Conservation (phyloP, 345 rosid genomes). For the Heritiera fomes region DNA sequence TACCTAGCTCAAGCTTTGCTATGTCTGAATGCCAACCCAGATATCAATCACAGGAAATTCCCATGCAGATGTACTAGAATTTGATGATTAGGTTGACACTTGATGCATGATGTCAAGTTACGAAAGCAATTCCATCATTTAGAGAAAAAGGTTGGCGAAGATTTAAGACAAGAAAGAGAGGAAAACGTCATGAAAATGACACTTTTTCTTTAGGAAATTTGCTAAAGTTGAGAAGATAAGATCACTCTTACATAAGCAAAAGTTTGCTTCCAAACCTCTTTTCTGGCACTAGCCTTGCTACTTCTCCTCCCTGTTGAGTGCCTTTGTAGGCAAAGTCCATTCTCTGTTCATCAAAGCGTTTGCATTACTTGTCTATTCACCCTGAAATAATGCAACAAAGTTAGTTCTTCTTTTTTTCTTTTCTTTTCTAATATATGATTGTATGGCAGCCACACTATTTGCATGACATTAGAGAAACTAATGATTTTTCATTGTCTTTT, state of each 20-base stretch:
- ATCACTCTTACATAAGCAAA: constrained; percentile 3
- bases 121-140: background rate
- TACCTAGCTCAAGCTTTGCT: background rate
- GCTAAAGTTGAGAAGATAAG: constrained; percentile 15
- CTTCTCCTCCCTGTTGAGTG: background rate
- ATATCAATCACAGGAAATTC: background rate
- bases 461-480: constrained; percentile 1
- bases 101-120: constrained; percentile 4
- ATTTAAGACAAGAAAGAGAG: constrained; percentile 1
- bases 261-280: background rate
- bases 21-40: background rate
- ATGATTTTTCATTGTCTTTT: background rate
- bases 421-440: background rate
- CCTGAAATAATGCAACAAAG: background rate
- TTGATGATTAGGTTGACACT: constrained; percentile 16
- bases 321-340: background rate
- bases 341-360: constrained; percentile 2
- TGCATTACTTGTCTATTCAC: background rate
- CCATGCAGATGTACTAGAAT: constrained; percentile 1
- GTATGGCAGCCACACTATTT: background rate
- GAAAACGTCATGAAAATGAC: background rate
- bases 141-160: background rate
- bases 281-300: background rate
- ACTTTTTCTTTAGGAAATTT: background rate
- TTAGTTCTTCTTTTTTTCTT: background rate